These are phyloP conservation scores for Fusarium citri DNA, from an alignment of 2,329 filamentous ascomycete species.

Conservation along the genomic window DNA sequence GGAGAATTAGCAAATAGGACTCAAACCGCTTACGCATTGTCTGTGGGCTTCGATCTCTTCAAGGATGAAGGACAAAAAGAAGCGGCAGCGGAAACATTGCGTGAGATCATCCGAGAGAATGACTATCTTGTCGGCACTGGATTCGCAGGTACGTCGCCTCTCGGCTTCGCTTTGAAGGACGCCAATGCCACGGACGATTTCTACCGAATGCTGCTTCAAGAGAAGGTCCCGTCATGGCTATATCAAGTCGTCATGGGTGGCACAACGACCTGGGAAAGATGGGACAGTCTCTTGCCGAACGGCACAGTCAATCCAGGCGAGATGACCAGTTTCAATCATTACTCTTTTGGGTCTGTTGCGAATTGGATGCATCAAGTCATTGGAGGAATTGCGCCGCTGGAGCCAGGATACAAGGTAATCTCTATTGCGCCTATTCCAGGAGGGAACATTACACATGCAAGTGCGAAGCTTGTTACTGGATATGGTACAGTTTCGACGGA, in stretches of 20 bases:
- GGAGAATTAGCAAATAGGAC: slow-evolving; percentile 51
- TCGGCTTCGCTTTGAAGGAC: slow-evolving; percentile 4
- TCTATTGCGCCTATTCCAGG: not conserved
- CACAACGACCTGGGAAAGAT: slow-evolving; percentile 58
- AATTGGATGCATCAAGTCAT: slow-evolving; percentile 21
- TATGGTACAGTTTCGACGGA: not conserved
- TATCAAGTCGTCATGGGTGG: slow-evolving; percentile 55
- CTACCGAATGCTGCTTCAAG: slow-evolving; percentile 54
- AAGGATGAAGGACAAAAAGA: slow-evolving; percentile 25
- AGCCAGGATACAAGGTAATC: not conserved
- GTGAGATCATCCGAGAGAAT: slow-evolving; percentile 49
- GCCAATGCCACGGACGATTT: slow-evolving; percentile 3
- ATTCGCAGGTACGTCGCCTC: slow-evolving; percentile 48
- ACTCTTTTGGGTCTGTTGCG: slow-evolving; percentile 54
- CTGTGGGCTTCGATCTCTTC: slow-evolving; percentile 54
- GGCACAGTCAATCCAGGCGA: slow-evolving; percentile 53
- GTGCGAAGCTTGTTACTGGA: not conserved
- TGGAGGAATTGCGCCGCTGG: not conserved
- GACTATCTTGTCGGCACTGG: slow-evolving; percentile 56
- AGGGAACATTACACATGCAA: not conserved
- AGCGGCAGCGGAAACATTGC: slow-evolving; percentile 43
- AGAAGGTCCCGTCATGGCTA: slow-evolving; percentile 52
- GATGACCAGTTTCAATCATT: slow-evolving; percentile 59
- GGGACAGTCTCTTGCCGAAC: slow-evolving; percentile 54
- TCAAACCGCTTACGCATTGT: slow-evolving; percentile 55